A percentile compares a stretch with the other conserved stretches of the same genome.
phyloP scores from a whole-genome alignment of 78 protist species.

The Monosiga brevicollis region DNA sequence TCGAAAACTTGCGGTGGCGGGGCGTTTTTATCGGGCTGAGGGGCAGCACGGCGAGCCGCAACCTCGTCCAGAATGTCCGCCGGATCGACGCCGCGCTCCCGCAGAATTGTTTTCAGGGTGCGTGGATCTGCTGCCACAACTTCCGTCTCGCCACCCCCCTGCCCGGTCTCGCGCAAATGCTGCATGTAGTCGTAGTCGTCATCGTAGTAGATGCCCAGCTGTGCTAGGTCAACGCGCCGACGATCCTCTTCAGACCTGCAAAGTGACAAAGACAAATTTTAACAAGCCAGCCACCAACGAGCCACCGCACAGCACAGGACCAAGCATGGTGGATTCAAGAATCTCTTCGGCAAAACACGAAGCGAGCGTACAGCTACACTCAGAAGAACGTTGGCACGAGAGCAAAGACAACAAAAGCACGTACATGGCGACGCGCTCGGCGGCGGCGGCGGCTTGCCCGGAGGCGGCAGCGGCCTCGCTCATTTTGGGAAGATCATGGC shows the following conservation, averaged over 20 bases:
- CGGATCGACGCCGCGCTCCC: not conserved
- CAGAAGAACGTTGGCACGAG: not conserved
- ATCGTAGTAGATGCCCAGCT: constrained; percentile 19
- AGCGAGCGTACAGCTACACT: not conserved
- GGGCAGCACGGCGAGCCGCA: too few relatives aligned
- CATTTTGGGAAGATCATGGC: not conserved
- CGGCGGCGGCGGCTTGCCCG: too few relatives aligned
- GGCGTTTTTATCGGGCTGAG: too few relatives aligned
- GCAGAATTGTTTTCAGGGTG: too few relatives aligned
- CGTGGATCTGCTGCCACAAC: too few relatives aligned
- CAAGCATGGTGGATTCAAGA: not conserved
- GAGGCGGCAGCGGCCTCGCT: not conserved
- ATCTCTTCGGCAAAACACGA: not conserved
- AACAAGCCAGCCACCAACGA: not conserved
- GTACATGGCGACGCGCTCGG: not conserved
- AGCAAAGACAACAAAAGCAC: not conserved
- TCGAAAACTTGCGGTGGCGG: too few relatives aligned
- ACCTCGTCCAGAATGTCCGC: not conserved
- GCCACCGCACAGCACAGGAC: not conserved
- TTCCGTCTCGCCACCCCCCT: not conserved
- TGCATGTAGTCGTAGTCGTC: constrained; percentile 42
- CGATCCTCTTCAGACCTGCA: not conserved
- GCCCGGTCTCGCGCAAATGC: constrained; percentile 15
- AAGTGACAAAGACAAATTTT: not conserved
- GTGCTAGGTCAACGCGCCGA: not conserved